Percentiles rank a stretch among this genome's conserved stretches.
Conservation (phyloP, 176 grass and related monocot genomes). For the Triticum timopheevii region DNA sequence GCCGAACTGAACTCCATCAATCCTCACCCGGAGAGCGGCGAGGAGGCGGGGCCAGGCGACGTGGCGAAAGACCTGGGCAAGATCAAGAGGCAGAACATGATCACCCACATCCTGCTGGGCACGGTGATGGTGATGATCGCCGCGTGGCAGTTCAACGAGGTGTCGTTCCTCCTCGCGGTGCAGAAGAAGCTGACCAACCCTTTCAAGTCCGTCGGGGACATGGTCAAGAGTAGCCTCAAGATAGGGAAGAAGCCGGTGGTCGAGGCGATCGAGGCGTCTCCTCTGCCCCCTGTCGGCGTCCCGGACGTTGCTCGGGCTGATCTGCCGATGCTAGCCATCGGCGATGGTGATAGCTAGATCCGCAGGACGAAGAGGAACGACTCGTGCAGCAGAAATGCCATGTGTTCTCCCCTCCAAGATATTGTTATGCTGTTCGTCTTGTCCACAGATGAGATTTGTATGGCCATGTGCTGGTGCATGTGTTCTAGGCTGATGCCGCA, state of each 20-base stretch:
- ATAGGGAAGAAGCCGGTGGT: slow-evolving; percentile 8
- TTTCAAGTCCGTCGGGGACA: slow-evolving; percentile 45
- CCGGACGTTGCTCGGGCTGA: slow-evolving; percentile 21
- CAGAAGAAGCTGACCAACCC: slow-evolving; percentile 38
- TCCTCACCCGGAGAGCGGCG: not conserved
- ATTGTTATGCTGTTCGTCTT: not conserved
- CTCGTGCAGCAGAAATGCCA: not conserved
- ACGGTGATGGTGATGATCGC: slow-evolving; percentile 41
- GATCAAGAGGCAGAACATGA: slow-evolving; percentile 58
- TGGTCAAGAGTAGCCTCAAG: slow-evolving; percentile 24
- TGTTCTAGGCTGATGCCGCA: too few relatives aligned
- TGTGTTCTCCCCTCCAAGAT: not conserved
- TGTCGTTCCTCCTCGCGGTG: slow-evolving; percentile 45
- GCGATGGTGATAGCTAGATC: not conserved
- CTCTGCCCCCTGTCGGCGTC: slow-evolving; percentile 22
- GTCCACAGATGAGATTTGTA: not conserved
- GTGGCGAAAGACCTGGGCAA: slow-evolving; percentile 39
- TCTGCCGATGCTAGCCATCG: slow-evolving; percentile 23
- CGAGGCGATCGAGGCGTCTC: slow-evolving; percentile 32
- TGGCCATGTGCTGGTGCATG: not conserved
- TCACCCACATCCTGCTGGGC: slow-evolving; percentile 56
- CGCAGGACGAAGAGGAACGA: not conserved
- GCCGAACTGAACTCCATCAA: not conserved
- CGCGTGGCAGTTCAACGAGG: slow-evolving; percentile 50
- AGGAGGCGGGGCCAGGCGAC: slow-evolving; percentile 9